A percentile compares a stretch with the other conserved stretches of the same genome.
These are phyloP conservation scores for Peronospora destructor DNA, from an alignment of 352 stramenopile genomes.

Conservation along the genomic window DNA sequence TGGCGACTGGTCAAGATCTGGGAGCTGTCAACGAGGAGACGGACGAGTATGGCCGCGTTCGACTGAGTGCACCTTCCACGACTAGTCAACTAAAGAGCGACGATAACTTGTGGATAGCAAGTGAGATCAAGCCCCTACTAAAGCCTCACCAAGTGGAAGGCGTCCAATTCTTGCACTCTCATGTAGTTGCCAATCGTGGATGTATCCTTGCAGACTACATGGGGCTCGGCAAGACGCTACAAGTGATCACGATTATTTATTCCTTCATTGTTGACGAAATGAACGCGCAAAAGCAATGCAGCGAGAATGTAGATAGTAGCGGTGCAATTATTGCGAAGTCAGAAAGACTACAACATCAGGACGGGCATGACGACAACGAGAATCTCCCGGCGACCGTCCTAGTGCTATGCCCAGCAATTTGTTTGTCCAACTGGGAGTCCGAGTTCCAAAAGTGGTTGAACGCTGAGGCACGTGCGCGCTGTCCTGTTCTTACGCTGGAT, in stretches of 20 bases:
- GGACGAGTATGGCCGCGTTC: conserved; percentile 55
- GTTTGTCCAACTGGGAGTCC: conserved; percentile 95
- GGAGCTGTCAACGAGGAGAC: conserved; percentile 24
- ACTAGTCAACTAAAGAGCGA: conserved; percentile 2
- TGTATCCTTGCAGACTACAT: conserved; percentile 89
- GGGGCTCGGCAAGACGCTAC: conserved; percentile 85
- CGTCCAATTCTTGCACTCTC: conserved; percentile 57
- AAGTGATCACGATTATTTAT: conserved; percentile 82
- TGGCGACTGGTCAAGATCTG: conserved; percentile 20
- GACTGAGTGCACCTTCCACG: conserved; percentile 15
- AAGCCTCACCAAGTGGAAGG: conserved; percentile 77
- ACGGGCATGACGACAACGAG: conserved; percentile 2
- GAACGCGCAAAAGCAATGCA: conserved; percentile 9
- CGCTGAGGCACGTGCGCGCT: conserved; percentile 40
- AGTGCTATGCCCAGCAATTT: conserved; percentile 93
- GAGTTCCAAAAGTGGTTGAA: conserved; percentile 97
- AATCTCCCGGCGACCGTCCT: conserved; percentile 50
- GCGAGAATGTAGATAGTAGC: not conserved
- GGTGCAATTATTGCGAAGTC: not conserved
- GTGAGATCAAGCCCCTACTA: conserved; percentile 65
- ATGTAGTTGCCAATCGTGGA: conserved; percentile 46
- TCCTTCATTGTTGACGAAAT: conserved; percentile 64
- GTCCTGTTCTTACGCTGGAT: conserved; percentile 59
- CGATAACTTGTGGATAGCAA: conserved; percentile 51
- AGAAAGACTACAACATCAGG: not conserved